Percentiles rank a stretch among this genome's conserved stretches.
phyloP scores from a whole-genome alignment of 208 protist species.

The Leishmania braziliensis region DNA sequence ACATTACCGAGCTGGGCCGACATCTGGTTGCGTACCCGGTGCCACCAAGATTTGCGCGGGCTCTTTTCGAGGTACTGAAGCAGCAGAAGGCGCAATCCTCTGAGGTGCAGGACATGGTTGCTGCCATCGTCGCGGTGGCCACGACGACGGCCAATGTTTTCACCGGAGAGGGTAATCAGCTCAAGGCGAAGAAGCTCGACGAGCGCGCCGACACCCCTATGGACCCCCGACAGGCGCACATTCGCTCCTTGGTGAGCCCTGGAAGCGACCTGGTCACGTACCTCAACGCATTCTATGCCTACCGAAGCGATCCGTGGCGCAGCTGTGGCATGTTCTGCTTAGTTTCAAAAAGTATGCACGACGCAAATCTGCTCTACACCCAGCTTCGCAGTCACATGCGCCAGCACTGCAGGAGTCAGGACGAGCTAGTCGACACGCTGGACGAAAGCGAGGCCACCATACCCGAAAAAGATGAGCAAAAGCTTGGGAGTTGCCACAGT shows the following conservation, averaged over 20 bases:
- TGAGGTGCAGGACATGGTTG: slow-evolving; percentile 40
- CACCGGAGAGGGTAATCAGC: slow-evolving; percentile 77
- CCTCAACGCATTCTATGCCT: slow-evolving; percentile 75
- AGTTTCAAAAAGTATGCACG: slow-evolving; percentile 85
- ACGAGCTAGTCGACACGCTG: slow-evolving; percentile 65
- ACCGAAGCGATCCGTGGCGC: slow-evolving; percentile 34
- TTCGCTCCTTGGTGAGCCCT: slow-evolving; percentile 70
- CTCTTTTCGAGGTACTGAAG: slow-evolving; percentile 63
- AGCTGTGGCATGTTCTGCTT: slow-evolving; percentile 72
- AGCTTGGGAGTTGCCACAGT: neutral
- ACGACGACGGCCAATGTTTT: slow-evolving; percentile 87
- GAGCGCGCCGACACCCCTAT: slow-evolving; percentile 24
- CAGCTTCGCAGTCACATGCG: slow-evolving; percentile 59
- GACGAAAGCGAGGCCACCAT: slow-evolving; percentile 57
- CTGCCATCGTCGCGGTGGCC: slow-evolving; percentile 64
- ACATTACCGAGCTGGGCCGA: slow-evolving; percentile 72
- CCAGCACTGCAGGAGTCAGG: slow-evolving; percentile 23
- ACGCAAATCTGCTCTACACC: slow-evolving; percentile 64
- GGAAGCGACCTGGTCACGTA: slow-evolving; percentile 89
- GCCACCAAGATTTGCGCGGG: slow-evolving; percentile 82
- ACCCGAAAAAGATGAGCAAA: slow-evolving; percentile 4
- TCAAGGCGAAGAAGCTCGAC: slow-evolving; percentile 67
- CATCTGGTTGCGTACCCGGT: slow-evolving; percentile 81
- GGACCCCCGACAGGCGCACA: slow-evolving; percentile 42
- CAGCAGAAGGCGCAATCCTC: slow-evolving; percentile 12